phyloP scores from a whole-genome alignment of 192 early-diverging fungal genomes.

The Coemansia sp. region DNA sequence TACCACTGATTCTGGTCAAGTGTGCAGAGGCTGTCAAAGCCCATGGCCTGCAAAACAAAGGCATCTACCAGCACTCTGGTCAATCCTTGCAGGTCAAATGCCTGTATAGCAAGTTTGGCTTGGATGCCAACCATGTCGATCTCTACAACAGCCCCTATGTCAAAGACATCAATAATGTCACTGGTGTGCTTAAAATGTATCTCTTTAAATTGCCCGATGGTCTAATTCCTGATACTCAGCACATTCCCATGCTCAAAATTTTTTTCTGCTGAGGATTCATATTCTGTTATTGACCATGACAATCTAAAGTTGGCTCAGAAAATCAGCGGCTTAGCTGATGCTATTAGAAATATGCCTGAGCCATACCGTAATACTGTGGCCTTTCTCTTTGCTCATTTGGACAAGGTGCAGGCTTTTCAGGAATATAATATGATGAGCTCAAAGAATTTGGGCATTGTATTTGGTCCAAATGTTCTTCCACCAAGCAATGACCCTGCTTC shows the following conservation, averaged over 20 bases:
- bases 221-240: conserved; percentile 61
- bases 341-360: conserved; percentile 67
- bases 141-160: conserved; percentile 60
- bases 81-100: conserved; percentile 71
- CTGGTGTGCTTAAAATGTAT: conserved; percentile 89
- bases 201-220: conserved; percentile 91
- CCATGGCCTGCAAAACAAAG: conserved; percentile 70
- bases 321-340: conserved; percentile 28
- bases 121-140: conserved; percentile 68
- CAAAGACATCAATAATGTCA: conserved; percentile 78
- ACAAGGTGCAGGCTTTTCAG: conserved; percentile 74
- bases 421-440: conserved; percentile 83
- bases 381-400: conserved; percentile 77
- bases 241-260: conserved; percentile 28
- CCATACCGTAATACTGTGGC: conserved; percentile 83
- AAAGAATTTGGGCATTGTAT: conserved; percentile 85
- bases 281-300: conserved; percentile 11
- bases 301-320: conserved; percentile 27
- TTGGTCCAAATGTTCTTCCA: conserved; percentile 76
- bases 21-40: conserved; percentile 82
- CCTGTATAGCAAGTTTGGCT: conserved; percentile 70
- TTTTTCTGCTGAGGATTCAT: conserved; percentile 8
- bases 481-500: conserved; percentile 26
- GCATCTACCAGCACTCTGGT: conserved; percentile 90
- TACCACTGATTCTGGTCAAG: conserved; percentile 78